Evolutionary conservation across 2,329 filamentous ascomycete species (phyloP), one percentile per base, ranked within the genome.

Genomic region (Xylaria hypoxylon): DNA sequence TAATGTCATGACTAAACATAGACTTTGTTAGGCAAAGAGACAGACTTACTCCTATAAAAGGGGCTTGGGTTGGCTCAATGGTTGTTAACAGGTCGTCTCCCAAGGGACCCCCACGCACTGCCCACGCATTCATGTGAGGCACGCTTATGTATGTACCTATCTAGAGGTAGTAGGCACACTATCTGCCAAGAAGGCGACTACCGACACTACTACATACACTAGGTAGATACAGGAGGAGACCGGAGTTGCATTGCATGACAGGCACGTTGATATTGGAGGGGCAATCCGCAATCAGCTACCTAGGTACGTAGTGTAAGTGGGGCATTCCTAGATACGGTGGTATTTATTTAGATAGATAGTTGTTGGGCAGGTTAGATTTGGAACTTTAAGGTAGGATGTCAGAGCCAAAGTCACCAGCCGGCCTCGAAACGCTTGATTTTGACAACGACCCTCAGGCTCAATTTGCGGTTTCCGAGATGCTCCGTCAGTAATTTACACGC

Each of bases 401-500:
- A 1, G 51, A 55, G 35, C 24, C 35, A 42, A 19, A 55, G 33
- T 17, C 33, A 53, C 33, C 33, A 7, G 11, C 40, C 52, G 22
- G 13, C 52, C 35, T 55, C 35, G 19, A n/a, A 38, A 55, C 35
- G 24, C 56, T 38, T 28, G 24, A 33, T 22, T 8, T 26, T n/a
- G 24, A 50, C 44, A 52, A 62, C 26, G n/a, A 38, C 45, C 13
- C 35, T n/a, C n/a, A n/a, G n/a, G n/a, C n/a, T 42, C 40, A 33
- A 35, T 17, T 22, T 44, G 26, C 33, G 44, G 53, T n/a, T 24
- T n/a, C 35, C 59, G 48, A 59, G 19, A 70, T 70, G 68, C 62
- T 19, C 57, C 60, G 68, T 70, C 28, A 70, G 68, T 68, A 44
- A 19, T 57, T 52, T 53, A 48, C 40, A 38, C 52, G 53, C 52